These are phyloP conservation scores for Lolium multiflorum DNA, from an alignment of 176 grass and related monocot species.

Conservation along the genomic window DNA sequence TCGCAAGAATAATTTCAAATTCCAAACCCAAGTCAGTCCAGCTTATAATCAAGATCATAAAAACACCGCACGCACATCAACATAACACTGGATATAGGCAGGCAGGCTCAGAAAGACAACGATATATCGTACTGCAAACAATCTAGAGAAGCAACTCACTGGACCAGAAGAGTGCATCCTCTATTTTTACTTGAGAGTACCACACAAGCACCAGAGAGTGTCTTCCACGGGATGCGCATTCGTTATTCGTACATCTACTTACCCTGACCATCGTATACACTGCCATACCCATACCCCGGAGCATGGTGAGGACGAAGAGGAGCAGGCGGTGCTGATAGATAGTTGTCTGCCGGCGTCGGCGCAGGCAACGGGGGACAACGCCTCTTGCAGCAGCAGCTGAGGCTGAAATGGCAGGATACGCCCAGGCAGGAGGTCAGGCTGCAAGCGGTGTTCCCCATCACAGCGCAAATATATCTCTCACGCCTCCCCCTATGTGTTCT, in stretches of 20 bases:
- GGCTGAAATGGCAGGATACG: not conserved
- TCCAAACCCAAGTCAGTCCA: too few species aligned
- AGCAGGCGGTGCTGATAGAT: not conserved
- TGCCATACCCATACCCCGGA: not conserved
- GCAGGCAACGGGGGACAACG: not conserved
- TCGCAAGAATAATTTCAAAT: too few species aligned
- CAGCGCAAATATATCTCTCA: not conserved
- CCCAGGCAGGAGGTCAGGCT: not conserved
- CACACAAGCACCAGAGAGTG: not conserved
- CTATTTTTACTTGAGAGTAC: too few species aligned
- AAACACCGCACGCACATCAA: too few species aligned
- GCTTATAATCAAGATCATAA: too few species aligned
- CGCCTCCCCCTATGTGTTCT: not conserved
- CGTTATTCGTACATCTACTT: not conserved
- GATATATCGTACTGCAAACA: too few species aligned
- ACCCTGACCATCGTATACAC: not conserved
- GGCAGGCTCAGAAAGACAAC: too few species aligned
- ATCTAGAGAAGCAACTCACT: too few species aligned
- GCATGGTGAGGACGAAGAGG: not conserved
- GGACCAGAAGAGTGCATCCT: not conserved
- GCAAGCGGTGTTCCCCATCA: not conserved
- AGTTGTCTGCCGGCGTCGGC: not conserved
- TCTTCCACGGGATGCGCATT: not conserved
- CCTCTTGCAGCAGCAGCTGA: conserved; percentile 20
- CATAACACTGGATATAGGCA: too few species aligned